phyloP scores from a whole-genome alignment of 768 basidiomycete genomes.

The Lanmaoa rubissima region DNA sequence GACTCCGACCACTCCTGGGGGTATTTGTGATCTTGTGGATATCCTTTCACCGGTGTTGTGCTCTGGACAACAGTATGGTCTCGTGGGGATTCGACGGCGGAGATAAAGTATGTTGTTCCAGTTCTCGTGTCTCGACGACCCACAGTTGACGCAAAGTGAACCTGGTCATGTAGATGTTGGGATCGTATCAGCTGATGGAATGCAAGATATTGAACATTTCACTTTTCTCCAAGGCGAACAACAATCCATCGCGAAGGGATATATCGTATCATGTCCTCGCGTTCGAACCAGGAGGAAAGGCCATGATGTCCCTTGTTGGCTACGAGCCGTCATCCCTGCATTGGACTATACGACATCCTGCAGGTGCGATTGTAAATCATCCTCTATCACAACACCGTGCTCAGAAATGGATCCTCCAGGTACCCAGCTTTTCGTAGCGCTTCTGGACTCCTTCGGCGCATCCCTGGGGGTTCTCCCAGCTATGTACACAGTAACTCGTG shows the following conservation, averaged over 20 bases:
- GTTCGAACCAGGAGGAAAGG: constrained; percentile 36
- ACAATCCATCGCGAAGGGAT: constrained; percentile 7
- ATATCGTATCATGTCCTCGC: constrained; percentile 43
- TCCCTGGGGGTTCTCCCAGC: constrained; percentile 40
- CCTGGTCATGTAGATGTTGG: neutral
- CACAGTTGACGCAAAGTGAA: neutral
- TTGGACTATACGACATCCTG: constrained; percentile 40
- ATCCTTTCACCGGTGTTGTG: neutral
- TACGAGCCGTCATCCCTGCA: constrained; percentile 29
- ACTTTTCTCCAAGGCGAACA: neutral
- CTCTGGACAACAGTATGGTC: neutral
- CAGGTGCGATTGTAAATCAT: constrained; percentile 33
- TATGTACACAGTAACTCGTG: constrained; percentile 39
- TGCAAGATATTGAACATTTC: constrained; percentile 15
- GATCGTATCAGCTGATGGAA: constrained; percentile 3
- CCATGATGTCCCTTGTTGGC: constrained; percentile 37
- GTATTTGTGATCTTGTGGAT: constrained; percentile 2
- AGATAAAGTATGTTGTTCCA: constrained; percentile 4
- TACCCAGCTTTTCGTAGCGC: constrained; percentile 40
- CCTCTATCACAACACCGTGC: neutral
- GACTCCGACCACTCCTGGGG: constrained; percentile 2
- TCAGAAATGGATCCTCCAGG: constrained; percentile 29
- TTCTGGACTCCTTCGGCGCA: constrained; percentile 44
- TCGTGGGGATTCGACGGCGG: constrained; percentile 1
- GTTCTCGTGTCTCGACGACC: neutral